A percentile compares a stretch with the other conserved stretches of the same genome.
Conservation (phyloP, 2,329 filamentous ascomycete genomes). For the Spiromastix sp. region DNA sequence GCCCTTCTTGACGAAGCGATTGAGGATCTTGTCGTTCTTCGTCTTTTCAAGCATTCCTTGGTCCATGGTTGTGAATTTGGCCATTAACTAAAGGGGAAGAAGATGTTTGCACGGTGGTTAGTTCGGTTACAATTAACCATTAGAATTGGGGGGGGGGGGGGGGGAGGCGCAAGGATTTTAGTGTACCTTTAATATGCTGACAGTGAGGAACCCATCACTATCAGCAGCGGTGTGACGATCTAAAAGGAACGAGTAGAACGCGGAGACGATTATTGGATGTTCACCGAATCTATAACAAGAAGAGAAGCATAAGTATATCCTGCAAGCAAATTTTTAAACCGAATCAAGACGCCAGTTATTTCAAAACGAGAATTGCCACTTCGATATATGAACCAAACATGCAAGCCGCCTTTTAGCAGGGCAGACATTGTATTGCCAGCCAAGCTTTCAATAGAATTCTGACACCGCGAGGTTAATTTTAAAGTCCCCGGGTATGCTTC, state of each 20-base stretch:
- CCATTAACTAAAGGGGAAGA: slow-evolving; percentile 35
- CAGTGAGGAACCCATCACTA: slow-evolving; percentile 34
- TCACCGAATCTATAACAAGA: slow-evolving; percentile 35
- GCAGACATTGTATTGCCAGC: not conserved
- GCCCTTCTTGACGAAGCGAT: slow-evolving; percentile 48
- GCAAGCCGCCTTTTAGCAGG: no score
- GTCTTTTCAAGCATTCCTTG: slow-evolving; percentile 49
- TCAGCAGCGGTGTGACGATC: slow-evolving; percentile 40
- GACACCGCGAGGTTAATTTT: not conserved
- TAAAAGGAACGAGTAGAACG: slow-evolving; percentile 38
- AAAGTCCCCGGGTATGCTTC: not conserved
- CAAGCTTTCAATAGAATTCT: no score
- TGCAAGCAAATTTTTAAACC: no score
- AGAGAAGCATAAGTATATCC: slow-evolving; percentile 19
- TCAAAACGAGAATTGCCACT: not conserved
- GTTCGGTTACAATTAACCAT: no score
- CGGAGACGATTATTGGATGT: slow-evolving; percentile 36
- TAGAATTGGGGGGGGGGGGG: not conserved
- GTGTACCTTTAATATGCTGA: slow-evolving; percentile 36
- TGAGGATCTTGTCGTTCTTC: slow-evolving; percentile 48
- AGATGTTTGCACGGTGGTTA: slow-evolving; percentile 14
- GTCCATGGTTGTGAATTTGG: slow-evolving; percentile 47
- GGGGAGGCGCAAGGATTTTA: no score
- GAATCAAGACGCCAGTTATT: not conserved
- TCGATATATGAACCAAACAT: no score